Conservation (phyloP, 768 basidiomycete genomes). For the Russula foetens region DNA sequence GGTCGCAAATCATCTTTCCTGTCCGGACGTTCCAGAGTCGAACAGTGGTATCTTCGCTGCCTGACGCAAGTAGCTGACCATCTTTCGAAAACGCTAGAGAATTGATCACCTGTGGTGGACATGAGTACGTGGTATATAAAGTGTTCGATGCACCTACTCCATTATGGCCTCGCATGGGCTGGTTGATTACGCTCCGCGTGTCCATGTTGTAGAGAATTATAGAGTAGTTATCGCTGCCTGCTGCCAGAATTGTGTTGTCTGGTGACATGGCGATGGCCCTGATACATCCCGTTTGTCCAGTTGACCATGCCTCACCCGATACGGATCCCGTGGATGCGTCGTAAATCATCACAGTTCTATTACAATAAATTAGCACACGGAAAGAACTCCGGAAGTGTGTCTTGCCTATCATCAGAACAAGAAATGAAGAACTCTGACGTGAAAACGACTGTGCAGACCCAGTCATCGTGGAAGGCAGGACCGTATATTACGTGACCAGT, state of each 20-base stretch:
- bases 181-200: background rate
- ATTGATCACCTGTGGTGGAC: no score
- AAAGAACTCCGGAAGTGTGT: background rate
- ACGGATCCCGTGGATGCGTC: constrained; percentile 3
- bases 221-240: constrained; percentile 1
- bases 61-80: no score
- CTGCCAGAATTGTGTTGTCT: constrained; percentile 22
- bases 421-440: background rate
- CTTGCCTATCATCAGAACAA: constrained; percentile 6
- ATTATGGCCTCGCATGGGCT: constrained; percentile 1
- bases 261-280: constrained; percentile 24
- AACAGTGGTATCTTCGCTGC: no score
- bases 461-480: constrained; percentile 10
- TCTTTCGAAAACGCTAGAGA: no score
- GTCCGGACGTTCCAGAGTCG: no score
- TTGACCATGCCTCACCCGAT: constrained; percentile 1
- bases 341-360: constrained; percentile 9
- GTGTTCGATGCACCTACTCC: background rate
- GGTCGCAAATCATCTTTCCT: no score
- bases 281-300: constrained; percentile 6
- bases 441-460: constrained; percentile 1
- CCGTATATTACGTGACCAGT: constrained; percentile 1
- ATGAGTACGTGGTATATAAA: background rate
- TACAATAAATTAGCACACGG: background rate
- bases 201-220: constrained; percentile 12